Percentiles rank a stretch among this genome's conserved stretches.
Evolutionary conservation across 257 asterid genomes (phyloP).

Genomic region (Nicotiana paniculata): DNA sequence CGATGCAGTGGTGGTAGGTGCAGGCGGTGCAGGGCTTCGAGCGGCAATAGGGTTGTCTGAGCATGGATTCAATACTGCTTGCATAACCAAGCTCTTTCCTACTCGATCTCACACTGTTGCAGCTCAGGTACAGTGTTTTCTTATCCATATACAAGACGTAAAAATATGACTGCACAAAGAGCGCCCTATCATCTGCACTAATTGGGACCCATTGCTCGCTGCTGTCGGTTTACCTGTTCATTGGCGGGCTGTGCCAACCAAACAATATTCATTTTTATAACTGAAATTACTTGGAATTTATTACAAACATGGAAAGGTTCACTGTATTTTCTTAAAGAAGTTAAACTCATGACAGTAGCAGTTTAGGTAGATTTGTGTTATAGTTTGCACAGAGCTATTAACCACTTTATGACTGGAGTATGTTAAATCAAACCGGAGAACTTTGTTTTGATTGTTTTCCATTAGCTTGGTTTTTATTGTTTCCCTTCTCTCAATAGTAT

Average conservation of each 20-base stretch:
- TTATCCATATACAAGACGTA: background rate
- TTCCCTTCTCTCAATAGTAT: background rate
- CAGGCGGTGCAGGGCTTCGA: slow-evolving; percentile 98
- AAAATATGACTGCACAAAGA: background rate
- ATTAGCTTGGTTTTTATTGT: background rate
- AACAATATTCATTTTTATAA: background rate
- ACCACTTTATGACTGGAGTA: background rate
- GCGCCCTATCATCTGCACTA: background rate
- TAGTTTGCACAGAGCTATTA: background rate
- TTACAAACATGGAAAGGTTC: background rate
- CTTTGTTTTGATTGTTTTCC: background rate
- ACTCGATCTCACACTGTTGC: slow-evolving; percentile 99
- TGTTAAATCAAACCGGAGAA: background rate
- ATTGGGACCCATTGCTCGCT: background rate
- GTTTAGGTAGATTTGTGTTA: background rate
- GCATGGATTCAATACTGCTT: slow-evolving; percentile 98
- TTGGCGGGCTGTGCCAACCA: background rate
- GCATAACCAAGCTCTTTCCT: slow-evolving; percentile 95
- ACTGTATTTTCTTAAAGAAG: background rate
- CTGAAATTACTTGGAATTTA: background rate
- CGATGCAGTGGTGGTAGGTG: slow-evolving; percentile 98
- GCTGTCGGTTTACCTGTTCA: background rate
- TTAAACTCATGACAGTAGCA: background rate
- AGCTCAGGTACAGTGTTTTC: slow-evolving; percentile 60
- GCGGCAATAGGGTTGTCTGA: slow-evolving; percentile 98